Base-by-base conservation (phyloP, 1,284 basidiomycete species). In the Pseudozyma pruni region DNA sequence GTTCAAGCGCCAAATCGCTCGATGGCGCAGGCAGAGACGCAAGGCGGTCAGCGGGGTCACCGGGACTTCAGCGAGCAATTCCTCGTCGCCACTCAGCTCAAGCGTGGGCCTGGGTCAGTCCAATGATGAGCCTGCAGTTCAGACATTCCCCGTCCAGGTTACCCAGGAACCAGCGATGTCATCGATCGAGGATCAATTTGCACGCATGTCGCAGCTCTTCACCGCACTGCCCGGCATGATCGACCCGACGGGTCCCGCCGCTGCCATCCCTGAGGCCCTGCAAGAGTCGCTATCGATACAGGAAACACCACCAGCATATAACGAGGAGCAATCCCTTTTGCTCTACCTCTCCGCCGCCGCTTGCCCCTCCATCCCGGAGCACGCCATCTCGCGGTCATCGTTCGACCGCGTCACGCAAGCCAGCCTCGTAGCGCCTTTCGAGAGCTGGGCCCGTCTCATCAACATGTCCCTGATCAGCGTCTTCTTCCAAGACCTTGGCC, bases 381-480 rank as follows among this genome's bases (percentile, higher is more conserved):
- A 54, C 16, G 42, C 55, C 27, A 64, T 56, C 46, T 57, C 49
- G 4, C 49, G 43, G 6, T 37, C 22, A 14, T 56, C 68, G 8
- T 58, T 67, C 44, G 61, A 68, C 32, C 47, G 49, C 25, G 37
- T 58, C 14, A 63, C 62, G 4, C 56, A 62, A 41, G 11, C 8
- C 32, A 54, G 48, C 25, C 62, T 72, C 7, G 53, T 66, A 10
- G 50, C 68, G 6, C 68, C 68, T 1, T 68, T 75, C 42, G 62
- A 73, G 25, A 43, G 41, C 49, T 77, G 75, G 75, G 64, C 74
- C 13, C 54, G 62, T 1, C 57, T 74, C 27, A 69, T 77, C 71
- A 76, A 76, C 60, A 51, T 55, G 33, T 66, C 73, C 16, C 74
- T 77, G n/a, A 68, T 77, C 54, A 62, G 50, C 46, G 71, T 75